Evolutionary conservation across 352 stramenopile species (phyloP), one percentile per base, ranked within the genome.

Genomic region (Blastocystis sp.): DNA sequence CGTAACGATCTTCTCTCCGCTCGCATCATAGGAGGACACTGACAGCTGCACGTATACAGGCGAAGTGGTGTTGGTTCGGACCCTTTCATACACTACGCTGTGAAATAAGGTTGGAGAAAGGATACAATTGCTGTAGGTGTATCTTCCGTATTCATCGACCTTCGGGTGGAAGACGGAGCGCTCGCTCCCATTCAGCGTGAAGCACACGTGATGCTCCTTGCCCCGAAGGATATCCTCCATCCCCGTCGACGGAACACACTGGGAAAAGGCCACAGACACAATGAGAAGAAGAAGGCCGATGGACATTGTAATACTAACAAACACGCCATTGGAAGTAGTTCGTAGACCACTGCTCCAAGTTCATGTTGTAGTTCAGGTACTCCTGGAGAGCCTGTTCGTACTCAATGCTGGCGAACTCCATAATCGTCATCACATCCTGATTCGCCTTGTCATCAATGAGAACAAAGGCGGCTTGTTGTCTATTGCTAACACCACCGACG

Each of bases 81-180:
- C n/a, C 38, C 11, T 1, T 34, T 52, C 43, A 43, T 62, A 76
- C 66, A 89, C 40, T 67, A 86, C n/a, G 9, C 21, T 11, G 64
- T 74, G 10, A 88, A 64, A n/a, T 14, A 5, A 23, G n/a, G 1
- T 14, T 88, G 2, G 10, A 43, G n/a, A 17, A 2, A 21, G 5
- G n/a, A 2, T 69, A 88, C 59, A 56, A 19, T 70, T 38, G 23
- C 40, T 88, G 38, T 62, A 69, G 11, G 52, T 21, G 21, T 43
- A 86, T 76, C 77, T 89, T 66, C 80, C 88, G 74, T 91, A 91
- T 19, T 89, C 7, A 67, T 91, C 89, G 14, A 88, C 89, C 41
- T 38, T 34, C 45, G 86, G 86, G 21, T 88, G 56, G 56, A 91
- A 90, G n/a, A 90, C 41, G 0, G 87, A 38, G 23, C 66, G 65